A percentile compares a stretch with the other conserved stretches of the same genome.
Evolutionary conservation across 139 green algal genomes (phyloP).

Genomic region (Chlorella ohadii): DNA sequence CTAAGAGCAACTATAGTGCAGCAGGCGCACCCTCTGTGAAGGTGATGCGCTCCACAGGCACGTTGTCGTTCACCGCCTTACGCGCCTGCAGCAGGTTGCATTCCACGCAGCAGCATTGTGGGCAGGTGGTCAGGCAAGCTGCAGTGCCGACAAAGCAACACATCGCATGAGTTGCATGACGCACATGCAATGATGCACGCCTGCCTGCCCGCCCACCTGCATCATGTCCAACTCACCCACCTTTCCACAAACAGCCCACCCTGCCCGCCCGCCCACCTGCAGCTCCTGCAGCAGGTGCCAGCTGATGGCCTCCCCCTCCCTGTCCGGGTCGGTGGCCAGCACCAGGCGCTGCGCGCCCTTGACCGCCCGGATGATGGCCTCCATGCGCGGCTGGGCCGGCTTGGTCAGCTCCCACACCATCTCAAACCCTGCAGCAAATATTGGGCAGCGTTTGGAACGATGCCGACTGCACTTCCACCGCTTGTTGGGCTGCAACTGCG

Average conservation of each 20-base stretch:
- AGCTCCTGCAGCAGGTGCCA: constrained; percentile 94
- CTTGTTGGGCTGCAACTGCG: too few species aligned
- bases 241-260: too few species aligned
- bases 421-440: constrained; percentile 42
- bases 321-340: constrained; percentile 95
- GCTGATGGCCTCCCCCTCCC: constrained; percentile 95
- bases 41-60: constrained; percentile 14
- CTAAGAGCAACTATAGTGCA: too few species aligned
- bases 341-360: constrained; percentile 58
- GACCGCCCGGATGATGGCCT: constrained; percentile 46
- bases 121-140: too few species aligned
- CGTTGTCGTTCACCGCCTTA: not conserved
- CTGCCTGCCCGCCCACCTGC: not conserved
- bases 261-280: not conserved
- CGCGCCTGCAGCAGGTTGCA: not conserved
- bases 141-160: too few species aligned
- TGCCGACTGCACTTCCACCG: too few species aligned
- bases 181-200: too few species aligned
- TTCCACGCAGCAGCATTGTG: too few species aligned
- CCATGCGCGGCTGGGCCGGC: constrained; percentile 32
- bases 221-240: too few species aligned
- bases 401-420: constrained; percentile 61
- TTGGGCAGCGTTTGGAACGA: too few species aligned
- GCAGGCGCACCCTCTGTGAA: constrained; percentile 24
- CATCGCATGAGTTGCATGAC: too few species aligned